Evolutionary conservation across 1,139 yeast species (phyloP), one percentile per base, ranked within the genome.

Genomic region (Geotrichum carabidarum): DNA sequence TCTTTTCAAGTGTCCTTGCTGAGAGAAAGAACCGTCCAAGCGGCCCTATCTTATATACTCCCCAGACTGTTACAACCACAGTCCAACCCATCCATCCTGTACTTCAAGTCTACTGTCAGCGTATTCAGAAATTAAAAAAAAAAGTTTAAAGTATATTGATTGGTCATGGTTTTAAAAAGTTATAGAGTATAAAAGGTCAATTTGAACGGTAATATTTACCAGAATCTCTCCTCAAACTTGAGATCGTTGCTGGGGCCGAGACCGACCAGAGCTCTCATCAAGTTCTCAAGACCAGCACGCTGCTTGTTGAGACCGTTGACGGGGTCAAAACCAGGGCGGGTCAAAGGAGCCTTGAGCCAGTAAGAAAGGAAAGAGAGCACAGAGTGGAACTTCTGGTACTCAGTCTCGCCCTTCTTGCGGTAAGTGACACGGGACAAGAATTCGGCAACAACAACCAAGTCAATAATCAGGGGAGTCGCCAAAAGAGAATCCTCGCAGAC

Each of bases 301-400:
- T 91, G 98, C 76, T 90, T 91, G 80, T 89, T 91, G 70, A 91
- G 81, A 41, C 97, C 96, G 68, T 91, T 91, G 66, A 91, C 87
- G 48, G 96, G 86, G 70, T 88, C 86, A 74, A 78, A 87, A 12
- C 96, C 96, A 56, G 91, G 89, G 74, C 93, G 86, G 53, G 95
- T 83, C 65, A 91, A 79, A 62, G 98, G 98, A 1, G 97, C 97
- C 78, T 91, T 91, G 69, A 91, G 82, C 98, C 98, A 91, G 77
- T 91, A 91, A 69, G 93, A 82, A 71, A 91, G 79, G 72, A 90
- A 86, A 27, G 95, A 83, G 69, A 91, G 78, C 49, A 91, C 93
- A 41, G 96, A 82, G 74, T 91, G 90, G 74, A 91, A 82, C 62
- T 79, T 77, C 62, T 86, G 82, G 71, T 78, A 85, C 44, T 77